Evolutionary conservation across 192 early-diverging fungal species (phyloP).

Genomic region (Ambispora gerdemannii): DNA sequence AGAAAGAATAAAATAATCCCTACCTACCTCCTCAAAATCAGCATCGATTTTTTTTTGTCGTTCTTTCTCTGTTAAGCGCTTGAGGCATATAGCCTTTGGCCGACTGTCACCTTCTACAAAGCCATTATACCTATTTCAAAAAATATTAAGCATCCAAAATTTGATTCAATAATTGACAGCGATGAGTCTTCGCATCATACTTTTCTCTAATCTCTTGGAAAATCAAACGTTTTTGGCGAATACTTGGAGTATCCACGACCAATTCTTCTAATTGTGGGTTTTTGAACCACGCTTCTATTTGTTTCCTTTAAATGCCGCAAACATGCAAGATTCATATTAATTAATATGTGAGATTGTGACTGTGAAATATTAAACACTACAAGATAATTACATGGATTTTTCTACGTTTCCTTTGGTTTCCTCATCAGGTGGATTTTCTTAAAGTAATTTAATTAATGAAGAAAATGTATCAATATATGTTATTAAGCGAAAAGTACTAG

Average conservation of each 20-base stretch:
- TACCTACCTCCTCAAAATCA: slow-evolving; percentile 9
- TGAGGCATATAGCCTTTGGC: slow-evolving; percentile 42
- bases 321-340: no score
- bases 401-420: slow-evolving; percentile 3
- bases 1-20: not conserved
- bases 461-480: not conserved
- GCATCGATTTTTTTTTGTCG: slow-evolving; percentile 31
- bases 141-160: not conserved
- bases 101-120: slow-evolving; percentile 42
- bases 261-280: slow-evolving; percentile 30
- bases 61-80: slow-evolving; percentile 50
- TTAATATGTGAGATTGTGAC: not conserved
- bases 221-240: slow-evolving; percentile 69
- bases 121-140: slow-evolving; percentile 44
- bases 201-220: slow-evolving; percentile 65
- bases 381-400: slow-evolving; percentile 14
- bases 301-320: slow-evolving; percentile 22
- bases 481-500: no score
- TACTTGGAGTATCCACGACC: slow-evolving; percentile 48
- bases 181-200: no score
- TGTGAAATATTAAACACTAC: not conserved
- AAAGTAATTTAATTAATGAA: not conserved
- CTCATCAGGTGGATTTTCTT: slow-evolving; percentile 26
- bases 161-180: not conserved
- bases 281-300: slow-evolving; percentile 46